Evolutionary conservation across 306 rosid genomes (phyloP), one percentile per base, ranked within the genome.

Genomic region (Herpetospermum pedunculosum): DNA sequence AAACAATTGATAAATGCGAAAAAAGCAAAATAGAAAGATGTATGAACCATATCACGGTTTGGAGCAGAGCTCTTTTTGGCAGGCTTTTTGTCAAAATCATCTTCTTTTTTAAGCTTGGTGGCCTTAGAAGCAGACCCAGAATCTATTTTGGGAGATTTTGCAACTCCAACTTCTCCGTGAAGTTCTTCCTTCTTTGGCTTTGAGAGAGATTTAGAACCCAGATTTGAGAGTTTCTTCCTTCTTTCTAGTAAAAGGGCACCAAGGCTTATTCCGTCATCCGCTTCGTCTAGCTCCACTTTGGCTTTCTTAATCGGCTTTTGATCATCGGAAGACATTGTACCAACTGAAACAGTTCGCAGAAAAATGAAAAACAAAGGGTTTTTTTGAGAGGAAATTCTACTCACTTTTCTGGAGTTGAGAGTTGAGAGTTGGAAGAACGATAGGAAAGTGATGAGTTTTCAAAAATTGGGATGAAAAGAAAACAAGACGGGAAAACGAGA

Each of bases 281-380:
- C 77, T 13, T 84, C 80, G 15, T 46, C 80, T 29, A 58, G 50
- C 58, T 63, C 78, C 34, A 35, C 30, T 73, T 55, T 73, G 37
- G 43, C 69, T 46, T 70, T 79, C 81, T 80, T 88, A 54, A 76
- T 76, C 4, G 77, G 49, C 80, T 80, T 86, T 37, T 80, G 71
- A n/a, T 88, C 90, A 72, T 82, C 88, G 0, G 88, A 84, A 52
- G 90, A 53, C 96, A 92, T 92, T 72, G 62, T 49, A 19, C 38
- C 12, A 30, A 34, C 74, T 13, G 74, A 25, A 44, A 8, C 69
- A 32, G 35, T 5, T 57, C 19, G 64, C n/a, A 5, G 18, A 4
- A 28, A 60, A 11, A 53, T n/a, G 4, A 10, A 23, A 15, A 16
- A 3, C 14, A 28, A 30, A 32, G 67, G 21, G 21, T 5, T 59